phyloP scores from a whole-genome alignment of 1,284 basidiomycete genomes.

The Puccinia hordei region DNA sequence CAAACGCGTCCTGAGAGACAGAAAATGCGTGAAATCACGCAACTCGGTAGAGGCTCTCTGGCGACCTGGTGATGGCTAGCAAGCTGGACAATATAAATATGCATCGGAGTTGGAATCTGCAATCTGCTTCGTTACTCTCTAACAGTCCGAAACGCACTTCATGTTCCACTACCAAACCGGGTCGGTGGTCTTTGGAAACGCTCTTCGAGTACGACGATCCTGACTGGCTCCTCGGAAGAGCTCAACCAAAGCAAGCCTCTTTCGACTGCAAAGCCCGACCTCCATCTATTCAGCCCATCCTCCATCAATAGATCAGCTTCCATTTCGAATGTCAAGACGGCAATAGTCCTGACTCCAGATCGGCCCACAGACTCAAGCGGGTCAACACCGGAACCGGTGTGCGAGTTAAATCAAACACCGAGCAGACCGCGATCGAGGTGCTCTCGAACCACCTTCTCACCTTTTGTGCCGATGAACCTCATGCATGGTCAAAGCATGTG shows the following conservation, averaged over 20 bases:
- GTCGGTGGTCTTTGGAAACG: constrained; percentile 24
- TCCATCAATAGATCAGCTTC: constrained; percentile 36
- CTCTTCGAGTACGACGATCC: background rate
- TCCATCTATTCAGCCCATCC: background rate
- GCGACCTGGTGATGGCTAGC: too few relatives aligned
- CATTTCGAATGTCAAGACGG: constrained; percentile 29
- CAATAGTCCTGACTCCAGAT: background rate
- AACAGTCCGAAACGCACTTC: too few relatives aligned
- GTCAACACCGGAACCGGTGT: constrained; percentile 35
- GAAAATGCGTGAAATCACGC: too few relatives aligned
- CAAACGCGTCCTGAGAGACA: too few relatives aligned
- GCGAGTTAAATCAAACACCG: constrained; percentile 46
- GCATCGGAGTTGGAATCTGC: too few relatives aligned
- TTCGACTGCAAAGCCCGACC: background rate
- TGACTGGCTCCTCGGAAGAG: background rate
- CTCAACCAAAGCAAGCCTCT: background rate
- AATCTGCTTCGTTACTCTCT: too few relatives aligned
- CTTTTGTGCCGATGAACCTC: constrained; percentile 39
- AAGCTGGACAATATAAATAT: too few relatives aligned
- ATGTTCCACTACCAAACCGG: too few relatives aligned
- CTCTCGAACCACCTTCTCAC: constrained; percentile 33
- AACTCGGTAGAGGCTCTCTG: too few relatives aligned
- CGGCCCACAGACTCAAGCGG: background rate
- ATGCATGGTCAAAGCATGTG: constrained; percentile 46
- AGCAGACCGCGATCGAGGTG: constrained; percentile 40